Evolutionary conservation across 352 stramenopile genomes (phyloP), one percentile per base, ranked within the genome.

Genomic region (Plasmopara viticola): DNA sequence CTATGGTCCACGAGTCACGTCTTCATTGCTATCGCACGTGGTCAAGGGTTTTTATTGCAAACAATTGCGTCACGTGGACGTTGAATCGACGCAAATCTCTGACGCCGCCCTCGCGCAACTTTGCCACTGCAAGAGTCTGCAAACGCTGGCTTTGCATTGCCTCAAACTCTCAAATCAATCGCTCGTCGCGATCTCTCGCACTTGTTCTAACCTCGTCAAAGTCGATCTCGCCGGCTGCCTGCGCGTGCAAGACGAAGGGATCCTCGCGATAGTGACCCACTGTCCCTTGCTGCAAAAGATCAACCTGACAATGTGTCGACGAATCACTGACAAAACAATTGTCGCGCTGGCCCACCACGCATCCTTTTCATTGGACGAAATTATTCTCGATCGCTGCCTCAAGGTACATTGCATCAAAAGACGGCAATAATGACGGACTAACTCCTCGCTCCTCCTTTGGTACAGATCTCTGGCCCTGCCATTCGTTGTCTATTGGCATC

Each of bases 221-320:
- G 55, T 96, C 1, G 69, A 95, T 28, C 48, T 96, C 3, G 74
- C 79, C 0, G 86, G 86, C 14, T 95, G 85, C 53, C 74, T 71
- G 6, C 70, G 84, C 6, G 59, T 97, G 7, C 70, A 70, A 33
- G 88, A 96, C 51, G 78, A 86, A 5, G 80, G 80, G 37, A 64
- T 97, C 31, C 51, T 87, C 12, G 78, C 74, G 1, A 56, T 96
- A 7, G 77, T 70, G 1, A 51, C 38, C n/a, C 63, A 84, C 48
- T 87, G 77, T 46, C 38, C 30, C 0, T 48, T 52, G 6, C 60
- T 97, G 6, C 40, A 62, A 33, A 59, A 65, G 9, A 53, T 96
- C 13, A 78, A 96, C 57, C 51, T 96, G 39, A 78, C 67, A 38
- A 90, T 85, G 69, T 93, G 87, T 44, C 81, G 89, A 44, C 66